Evolutionary conservation across 202 grass and related monocot species (phyloP).

Genomic region (Zizania palustris): DNA sequence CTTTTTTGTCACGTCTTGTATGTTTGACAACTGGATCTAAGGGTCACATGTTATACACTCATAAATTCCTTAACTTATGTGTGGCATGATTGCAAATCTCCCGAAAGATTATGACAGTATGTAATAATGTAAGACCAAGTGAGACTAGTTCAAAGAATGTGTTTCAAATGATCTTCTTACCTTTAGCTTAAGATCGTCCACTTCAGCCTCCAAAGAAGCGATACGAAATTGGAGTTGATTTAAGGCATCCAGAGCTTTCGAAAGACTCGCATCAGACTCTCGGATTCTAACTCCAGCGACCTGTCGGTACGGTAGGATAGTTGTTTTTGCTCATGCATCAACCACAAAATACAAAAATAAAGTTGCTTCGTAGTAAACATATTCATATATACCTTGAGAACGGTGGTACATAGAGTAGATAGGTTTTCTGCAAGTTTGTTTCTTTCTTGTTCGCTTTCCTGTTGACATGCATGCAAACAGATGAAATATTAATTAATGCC

Average conservation of each 20-base stretch:
- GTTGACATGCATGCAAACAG: slow-evolving; percentile 38
- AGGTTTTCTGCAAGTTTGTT: slow-evolving; percentile 64
- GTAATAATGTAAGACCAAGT: neutral
- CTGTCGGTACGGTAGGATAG: slow-evolving; percentile 57
- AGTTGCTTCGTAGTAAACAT: slow-evolving; percentile 15
- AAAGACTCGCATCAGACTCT: slow-evolving; percentile 48
- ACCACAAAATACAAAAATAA: neutral
- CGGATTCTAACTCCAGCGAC: slow-evolving; percentile 62
- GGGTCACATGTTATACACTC: no score
- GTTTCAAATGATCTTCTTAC: slow-evolving; percentile 29
- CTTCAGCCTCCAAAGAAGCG: slow-evolving; percentile 60
- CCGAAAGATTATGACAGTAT: neutral
- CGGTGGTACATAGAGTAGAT: slow-evolving; percentile 54
- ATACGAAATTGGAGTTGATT: slow-evolving; percentile 62
- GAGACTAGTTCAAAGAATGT: neutral
- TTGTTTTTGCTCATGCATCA: slow-evolving; percentile 32
- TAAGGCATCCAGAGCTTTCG: slow-evolving; percentile 65
- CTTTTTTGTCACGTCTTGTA: no score
- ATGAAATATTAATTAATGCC: slow-evolving; percentile 40
- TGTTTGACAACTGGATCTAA: no score
- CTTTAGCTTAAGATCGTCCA: slow-evolving; percentile 76
- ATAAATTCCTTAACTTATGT: no score
- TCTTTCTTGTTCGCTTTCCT: slow-evolving; percentile 82
- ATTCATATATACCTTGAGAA: slow-evolving; percentile 71
- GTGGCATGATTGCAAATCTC: no score